These are phyloP conservation scores for Blastosporella zonata DNA, from an alignment of 1,284 basidiomycete species.

Conservation along the genomic window DNA sequence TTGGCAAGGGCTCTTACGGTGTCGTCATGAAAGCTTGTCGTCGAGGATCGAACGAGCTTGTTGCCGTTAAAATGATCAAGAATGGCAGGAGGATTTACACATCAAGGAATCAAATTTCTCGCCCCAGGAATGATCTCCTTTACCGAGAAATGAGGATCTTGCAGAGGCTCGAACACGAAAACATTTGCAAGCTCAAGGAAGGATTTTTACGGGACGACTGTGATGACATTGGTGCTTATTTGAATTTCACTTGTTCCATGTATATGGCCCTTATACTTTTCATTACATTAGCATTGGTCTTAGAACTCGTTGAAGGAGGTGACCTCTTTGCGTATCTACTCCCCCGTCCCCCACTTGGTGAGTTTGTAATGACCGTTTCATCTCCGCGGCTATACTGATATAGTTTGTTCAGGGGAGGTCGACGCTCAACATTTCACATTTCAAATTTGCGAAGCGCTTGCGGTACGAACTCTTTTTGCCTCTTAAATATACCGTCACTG, in stretches of 20 bases:
- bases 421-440: slow-evolving; percentile 61
- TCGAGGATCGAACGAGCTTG: slow-evolving; percentile 57
- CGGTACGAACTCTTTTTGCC: slow-evolving; percentile 38
- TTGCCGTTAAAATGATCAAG: slow-evolving; percentile 76
- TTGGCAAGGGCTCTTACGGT: slow-evolving; percentile 81
- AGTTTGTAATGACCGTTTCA: slow-evolving; percentile 26
- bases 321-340: slow-evolving; percentile 82
- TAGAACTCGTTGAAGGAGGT: slow-evolving; percentile 82
- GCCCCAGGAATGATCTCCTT: slow-evolving; percentile 31
- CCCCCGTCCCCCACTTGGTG: slow-evolving; percentile 53
- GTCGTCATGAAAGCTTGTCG: slow-evolving; percentile 70
- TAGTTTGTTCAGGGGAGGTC: slow-evolving; percentile 46
- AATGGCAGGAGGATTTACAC: slow-evolving; percentile 33
- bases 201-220: slow-evolving; percentile 61
- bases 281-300: slow-evolving; percentile 56
- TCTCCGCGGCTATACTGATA: not conserved
- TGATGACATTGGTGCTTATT: slow-evolving; percentile 58
- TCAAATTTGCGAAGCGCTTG: slow-evolving; percentile 71
- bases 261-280: slow-evolving; percentile 6
- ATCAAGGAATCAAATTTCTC: slow-evolving; percentile 21
- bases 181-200: slow-evolving; percentile 81
- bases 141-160: slow-evolving; percentile 83
- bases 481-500: slow-evolving; percentile 14
- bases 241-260: not conserved
- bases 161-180: slow-evolving; percentile 71